Evolutionary conservation across 2,329 filamentous ascomycete genomes (phyloP), one percentile per base, ranked within the genome.

Genomic region (Epichloe scottii): DNA sequence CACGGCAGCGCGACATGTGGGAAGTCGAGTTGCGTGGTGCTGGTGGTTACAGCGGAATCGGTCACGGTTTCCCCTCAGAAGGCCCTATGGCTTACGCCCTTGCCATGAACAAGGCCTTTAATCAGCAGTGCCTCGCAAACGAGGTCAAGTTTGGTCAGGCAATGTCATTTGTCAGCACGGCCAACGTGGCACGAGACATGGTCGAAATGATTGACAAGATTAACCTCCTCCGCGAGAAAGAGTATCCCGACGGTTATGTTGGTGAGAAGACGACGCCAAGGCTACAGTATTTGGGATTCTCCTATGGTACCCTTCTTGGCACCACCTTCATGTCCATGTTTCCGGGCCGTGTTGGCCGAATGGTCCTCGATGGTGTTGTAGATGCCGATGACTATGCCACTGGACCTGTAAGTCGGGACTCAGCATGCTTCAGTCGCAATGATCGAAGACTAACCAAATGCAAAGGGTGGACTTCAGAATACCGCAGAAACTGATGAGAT

Each of bases 251-350:
- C 10, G 19, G 8, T 10, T 30, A 37, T 7, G 38, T 15, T 26
- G 12, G n/a, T n/a, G 35, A 38, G 4, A 38, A 38, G 35, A 14
- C 12, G n/a, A 14, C 48, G 4, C 54, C 57, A 0, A 40, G 57
- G 8, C 53, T 76, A 15, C 69, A 71, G 55, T 77, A 74, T 55
- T 70, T 71, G 65, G 73, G 74, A 0, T 68, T 74, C 48, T 74
- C 71, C 4, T 77, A 77, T 17, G 63, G 64, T 15, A 64, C 62
- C 2, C 35, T 63, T 0, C 54, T 67, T 0, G 64, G 64, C 4
- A 65, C 63, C 48, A 61, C 60, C 7, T 65, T 66, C 52, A 63
- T 64, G 0, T 60, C 62, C 39, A 60, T 67, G 62, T 67, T 60
- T 35, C 63, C 63, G 0, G 63, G 56, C 0, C 59, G 64, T 2